Evolutionary conservation across 768 basidiomycete species (phyloP).

Genomic region (Boletus sp.): DNA sequence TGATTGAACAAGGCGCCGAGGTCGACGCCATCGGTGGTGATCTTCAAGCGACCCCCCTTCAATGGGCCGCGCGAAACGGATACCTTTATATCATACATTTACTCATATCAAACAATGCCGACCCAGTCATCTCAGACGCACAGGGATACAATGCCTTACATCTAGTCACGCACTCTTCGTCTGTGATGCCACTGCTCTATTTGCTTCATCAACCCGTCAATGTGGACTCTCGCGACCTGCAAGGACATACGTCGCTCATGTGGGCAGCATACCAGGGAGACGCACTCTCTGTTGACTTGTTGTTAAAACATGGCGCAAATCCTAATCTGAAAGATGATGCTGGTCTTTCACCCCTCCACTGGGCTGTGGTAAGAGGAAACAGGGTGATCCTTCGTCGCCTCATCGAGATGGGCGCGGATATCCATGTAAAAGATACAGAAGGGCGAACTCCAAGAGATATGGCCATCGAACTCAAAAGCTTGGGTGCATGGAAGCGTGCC

Average conservation of each 20-base stretch:
- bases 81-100: constrained; percentile 95
- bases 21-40: constrained; percentile 95
- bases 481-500: constrained; percentile 87
- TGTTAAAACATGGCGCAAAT: constrained; percentile 85
- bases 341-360: constrained; percentile 88
- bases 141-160: constrained; percentile 97
- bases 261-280: constrained; percentile 99
- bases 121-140: constrained; percentile 85
- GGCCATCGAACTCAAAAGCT: constrained; percentile 88
- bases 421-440: constrained; percentile 74
- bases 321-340: constrained; percentile 71
- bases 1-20: constrained; percentile 90
- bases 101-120: constrained; percentile 83
- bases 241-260: constrained; percentile 94
- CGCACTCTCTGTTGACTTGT: constrained; percentile 86
- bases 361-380: constrained; percentile 98
- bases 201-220: constrained; percentile 90
- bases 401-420: constrained; percentile 81
- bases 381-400: constrained; percentile 79
- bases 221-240: constrained; percentile 85
- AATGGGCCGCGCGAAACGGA: constrained; percentile 97
- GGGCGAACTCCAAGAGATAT: constrained; percentile 91
- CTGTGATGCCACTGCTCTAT: constrained; percentile 91
- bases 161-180: constrained; percentile 90
- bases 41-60: constrained; percentile 89